phyloP scores from a whole-genome alignment of 2,329 filamentous ascomycete species.

The Sphaerostilbella broomeana region DNA sequence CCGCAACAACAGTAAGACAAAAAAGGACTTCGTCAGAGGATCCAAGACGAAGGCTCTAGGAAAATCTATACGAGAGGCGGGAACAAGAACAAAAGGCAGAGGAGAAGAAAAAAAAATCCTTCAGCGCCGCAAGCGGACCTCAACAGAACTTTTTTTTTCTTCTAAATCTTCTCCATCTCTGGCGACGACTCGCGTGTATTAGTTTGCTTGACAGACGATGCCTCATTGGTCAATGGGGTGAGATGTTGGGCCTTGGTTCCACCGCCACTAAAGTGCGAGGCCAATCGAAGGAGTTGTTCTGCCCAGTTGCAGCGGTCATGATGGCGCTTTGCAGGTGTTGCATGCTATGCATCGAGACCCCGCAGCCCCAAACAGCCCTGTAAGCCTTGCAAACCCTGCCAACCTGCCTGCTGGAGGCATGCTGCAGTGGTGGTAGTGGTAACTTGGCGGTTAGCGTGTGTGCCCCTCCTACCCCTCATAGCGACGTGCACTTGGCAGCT shows the following conservation, averaged over 20 bases:
- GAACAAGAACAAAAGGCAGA: constrained; percentile 11
- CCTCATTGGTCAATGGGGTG: constrained; percentile 14
- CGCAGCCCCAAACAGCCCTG: not conserved
- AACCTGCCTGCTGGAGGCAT: no score
- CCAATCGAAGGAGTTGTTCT: constrained; percentile 4
- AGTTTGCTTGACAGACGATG: not conserved
- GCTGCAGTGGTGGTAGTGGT: no score
- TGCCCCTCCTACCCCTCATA: no score
- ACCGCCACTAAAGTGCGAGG: constrained; percentile 6
- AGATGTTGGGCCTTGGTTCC: constrained; percentile 7
- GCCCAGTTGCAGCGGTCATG: constrained; percentile 6
- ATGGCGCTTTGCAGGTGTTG: constrained; percentile 11
- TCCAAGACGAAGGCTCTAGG: not conserved
- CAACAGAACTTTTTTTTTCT: constrained; percentile 13
- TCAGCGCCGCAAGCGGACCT: constrained; percentile 6
- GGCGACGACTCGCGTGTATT: constrained; percentile 2
- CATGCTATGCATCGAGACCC: constrained; percentile 4
- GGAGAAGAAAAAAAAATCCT: constrained; percentile 9
- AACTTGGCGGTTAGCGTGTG: no score
- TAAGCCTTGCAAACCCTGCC: not conserved
- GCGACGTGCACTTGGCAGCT: no score
- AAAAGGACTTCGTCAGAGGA: constrained; percentile 5
- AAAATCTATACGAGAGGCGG: constrained; percentile 1
- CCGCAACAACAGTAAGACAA: constrained; percentile 2
- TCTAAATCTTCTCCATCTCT: constrained; percentile 9